Evolutionary conservation across 192 early-diverging fungal genomes (phyloP), one percentile per base, ranked within the genome.

Genomic region (Entomortierella lignicola): DNA sequence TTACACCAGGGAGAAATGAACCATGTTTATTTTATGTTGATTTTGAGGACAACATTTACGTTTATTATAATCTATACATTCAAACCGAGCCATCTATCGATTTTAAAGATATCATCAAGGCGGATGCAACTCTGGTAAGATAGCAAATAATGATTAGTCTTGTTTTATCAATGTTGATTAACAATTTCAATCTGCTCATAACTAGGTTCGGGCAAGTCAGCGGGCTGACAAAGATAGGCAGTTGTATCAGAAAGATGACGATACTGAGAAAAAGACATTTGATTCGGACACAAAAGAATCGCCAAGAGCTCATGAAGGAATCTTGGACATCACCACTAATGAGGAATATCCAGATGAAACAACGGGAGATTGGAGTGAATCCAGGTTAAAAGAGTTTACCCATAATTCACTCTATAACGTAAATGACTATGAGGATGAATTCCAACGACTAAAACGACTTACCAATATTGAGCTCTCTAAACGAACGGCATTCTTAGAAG

Each of bases 1-100:
- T 89, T 26, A 60, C 71, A 0, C 80, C 81, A 11, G 80, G 82
- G 11, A 61, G 81, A 32, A 89, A 89, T 30, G 84, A 87, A 47
- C 86, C 86, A 11, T 89, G 87, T 53, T 63, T 89, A 29, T 84
- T 89, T 30, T 89, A 89, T 57, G 87, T 89, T 2, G 87, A 89
- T 60, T 89, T 89, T 77, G 87, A 89, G 34, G 87, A 89, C 55
- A 85, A 87, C 27, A 87, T 89, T 20, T 87, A 64, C 58, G 87
- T 89, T 17, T 89, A 89, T 69, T 82, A 87, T 60, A 85, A 89
- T 66, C 50, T 89, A 11, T 77, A 72, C 23, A 84, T 89, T 23
- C 72, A 83, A 31, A 82, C 87, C 10, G 73, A 81, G 34, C 84
- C 85, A 0, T 68, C 84, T 0, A 51, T 54, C 13, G 72, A 74